Percentiles rank a stretch among this genome's conserved stretches.
Evolutionary conservation across 768 basidiomycete genomes (phyloP).

Genomic region (Lactifluus rugatus): DNA sequence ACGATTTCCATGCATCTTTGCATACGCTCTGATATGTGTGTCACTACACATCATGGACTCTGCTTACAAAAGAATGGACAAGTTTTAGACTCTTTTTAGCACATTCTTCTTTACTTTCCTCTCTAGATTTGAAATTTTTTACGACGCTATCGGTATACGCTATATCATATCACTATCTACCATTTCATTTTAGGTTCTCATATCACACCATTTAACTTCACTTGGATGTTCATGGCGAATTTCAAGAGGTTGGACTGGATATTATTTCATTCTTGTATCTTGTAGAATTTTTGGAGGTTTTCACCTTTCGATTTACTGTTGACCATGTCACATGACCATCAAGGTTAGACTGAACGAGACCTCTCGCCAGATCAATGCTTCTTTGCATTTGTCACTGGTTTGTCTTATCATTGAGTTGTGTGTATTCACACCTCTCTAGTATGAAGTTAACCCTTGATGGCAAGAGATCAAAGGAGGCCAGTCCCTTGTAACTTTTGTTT

Average conservation of each 20-base stretch:
- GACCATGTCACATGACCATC: no score
- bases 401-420: no score
- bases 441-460: no score
- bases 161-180: not conserved
- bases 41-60: not conserved
- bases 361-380: no score
- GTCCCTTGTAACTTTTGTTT: no score
- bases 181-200: no score
- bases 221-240: not conserved
- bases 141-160: not conserved
- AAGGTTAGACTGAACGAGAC: no score
- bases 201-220: not conserved
- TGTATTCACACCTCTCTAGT: no score
- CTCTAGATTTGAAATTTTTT: no score
- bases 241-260: not conserved
- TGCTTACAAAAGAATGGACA: not conserved
- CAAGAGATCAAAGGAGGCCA: no score
- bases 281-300: not conserved
- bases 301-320: no score
- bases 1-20: not conserved
- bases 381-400: no score
- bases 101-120: not conserved
- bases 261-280: not conserved
- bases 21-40: not conserved
- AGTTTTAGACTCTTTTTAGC: not conserved